phyloP scores from a whole-genome alignment of 1,284 basidiomycete genomes.

The Pseudomicrostroma phylloplanum region DNA sequence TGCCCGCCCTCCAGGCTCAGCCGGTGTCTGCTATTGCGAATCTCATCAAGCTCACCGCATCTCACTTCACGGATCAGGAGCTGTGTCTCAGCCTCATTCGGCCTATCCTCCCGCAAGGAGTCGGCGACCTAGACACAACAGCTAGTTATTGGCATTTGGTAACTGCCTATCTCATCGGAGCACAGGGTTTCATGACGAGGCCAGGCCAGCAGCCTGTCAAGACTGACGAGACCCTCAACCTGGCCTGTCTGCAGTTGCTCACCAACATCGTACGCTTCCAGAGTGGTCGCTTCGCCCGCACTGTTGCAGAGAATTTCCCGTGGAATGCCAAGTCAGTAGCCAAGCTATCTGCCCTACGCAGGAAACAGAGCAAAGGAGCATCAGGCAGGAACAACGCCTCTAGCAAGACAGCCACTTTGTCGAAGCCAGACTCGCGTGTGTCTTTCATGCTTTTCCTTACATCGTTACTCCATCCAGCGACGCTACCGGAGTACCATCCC shows the following conservation, averaged over 20 bases:
- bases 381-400: background rate
- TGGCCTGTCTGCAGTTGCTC: background rate
- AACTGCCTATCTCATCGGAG: background rate
- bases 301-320: background rate
- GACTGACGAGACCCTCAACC: background rate
- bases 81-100: background rate
- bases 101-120: background rate
- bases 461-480: constrained; percentile 33
- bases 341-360: background rate
- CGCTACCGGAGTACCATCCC: background rate
- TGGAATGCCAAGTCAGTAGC: constrained; percentile 3
- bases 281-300: constrained; percentile 6
- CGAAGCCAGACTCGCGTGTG: constrained; percentile 39
- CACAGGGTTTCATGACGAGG: too few species aligned
- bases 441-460: constrained; percentile 42
- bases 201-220: constrained; percentile 1
- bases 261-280: constrained; percentile 1
- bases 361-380: background rate
- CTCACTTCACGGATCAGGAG: background rate
- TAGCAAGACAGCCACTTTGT: constrained; percentile 15
- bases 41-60: constrained; percentile 3
- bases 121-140: background rate
- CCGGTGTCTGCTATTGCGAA: background rate
- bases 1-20: background rate
- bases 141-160: background rate